Evolutionary conservation across 345 rosid species (phyloP), one percentile per base, ranked within the genome.

Genomic region (Jatropha curcas): DNA sequence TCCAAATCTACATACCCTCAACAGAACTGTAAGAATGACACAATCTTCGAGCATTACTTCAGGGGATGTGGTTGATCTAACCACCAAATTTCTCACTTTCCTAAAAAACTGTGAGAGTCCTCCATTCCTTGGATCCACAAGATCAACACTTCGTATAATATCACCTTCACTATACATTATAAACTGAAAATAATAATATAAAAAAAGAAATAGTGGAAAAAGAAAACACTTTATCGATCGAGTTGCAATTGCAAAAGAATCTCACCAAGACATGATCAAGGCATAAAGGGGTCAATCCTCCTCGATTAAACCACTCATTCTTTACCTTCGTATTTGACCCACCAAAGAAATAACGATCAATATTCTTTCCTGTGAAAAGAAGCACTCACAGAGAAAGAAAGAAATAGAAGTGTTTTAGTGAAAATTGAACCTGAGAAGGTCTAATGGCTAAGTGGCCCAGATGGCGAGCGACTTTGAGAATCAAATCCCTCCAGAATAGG

Each of bases 141-240:
- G 68, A 65, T 92, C 90, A 53, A 48, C 70, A 61, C 68, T 72
- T 76, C 83, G 86, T 46, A 85, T 35, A 60, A 88, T 57, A 73
- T 89, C 95, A 79, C 97, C 97, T 88, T 92, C 97, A 80, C 67
- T 79, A 74, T 86, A 89, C 98, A 90, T 92, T 73, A 88, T 67
- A 68, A 76, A 80, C 97, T 92, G 81, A 35, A 84, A 57, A 68
- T 77, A 67, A 55, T 59, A 75, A 67, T 31, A 41, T 48, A 31
- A 35, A n/a, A 27, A 14, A 20, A 48, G 1, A 17, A 45, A 60
- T 14, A 35, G 46, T 14, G 58, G 30, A 33, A 5, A 50, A 41
- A 16, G 50, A 48, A 59, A 52, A 28, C 17, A 27, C 14, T 14
- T n/a, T 2, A 27, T 48, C 10, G 6, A 69, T 14, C 39, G 4